phyloP scores from a whole-genome alignment of 371 early-diverging fungal species.

The Capniomyces stellatus region DNA sequence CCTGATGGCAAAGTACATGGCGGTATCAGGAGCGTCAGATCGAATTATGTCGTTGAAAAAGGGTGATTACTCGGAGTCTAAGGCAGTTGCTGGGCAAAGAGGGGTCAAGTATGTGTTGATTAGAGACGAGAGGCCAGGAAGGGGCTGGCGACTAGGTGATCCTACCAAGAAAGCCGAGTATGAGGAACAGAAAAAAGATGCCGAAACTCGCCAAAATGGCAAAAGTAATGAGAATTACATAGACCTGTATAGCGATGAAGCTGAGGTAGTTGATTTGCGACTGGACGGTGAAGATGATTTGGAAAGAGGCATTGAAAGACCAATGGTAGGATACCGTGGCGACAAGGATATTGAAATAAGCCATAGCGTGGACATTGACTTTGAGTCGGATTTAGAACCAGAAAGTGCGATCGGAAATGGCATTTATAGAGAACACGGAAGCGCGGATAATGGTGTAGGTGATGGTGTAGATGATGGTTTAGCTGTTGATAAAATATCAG shows the following conservation, averaged over 20 bases:
- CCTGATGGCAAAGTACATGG: slow-evolving; percentile 61
- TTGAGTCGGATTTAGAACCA: slow-evolving; percentile 8
- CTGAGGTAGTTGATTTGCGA: too few relatives aligned
- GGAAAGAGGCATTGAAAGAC: background rate
- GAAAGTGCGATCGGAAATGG: background rate
- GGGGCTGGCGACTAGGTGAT: slow-evolving; percentile 47
- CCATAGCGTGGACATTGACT: slow-evolving; percentile 8
- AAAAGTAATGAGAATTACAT: too few relatives aligned
- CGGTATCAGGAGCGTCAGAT: slow-evolving; percentile 35
- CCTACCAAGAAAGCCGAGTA: slow-evolving; percentile 1
- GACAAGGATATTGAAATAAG: slow-evolving; percentile 3
- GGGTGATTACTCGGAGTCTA: slow-evolving; percentile 4
- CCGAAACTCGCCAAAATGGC: background rate
- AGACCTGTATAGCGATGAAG: too few relatives aligned
- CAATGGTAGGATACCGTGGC: background rate
- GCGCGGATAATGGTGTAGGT: slow-evolving; percentile 2
- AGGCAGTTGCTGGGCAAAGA: slow-evolving; percentile 59
- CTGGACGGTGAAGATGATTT: background rate
- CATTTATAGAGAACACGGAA: too few relatives aligned
- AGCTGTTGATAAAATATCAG: background rate
- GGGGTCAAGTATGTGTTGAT: slow-evolving; percentile 60
- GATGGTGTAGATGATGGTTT: background rate
- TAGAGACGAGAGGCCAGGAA: slow-evolving; percentile 49
- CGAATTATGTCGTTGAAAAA: slow-evolving; percentile 3
- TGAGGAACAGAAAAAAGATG: background rate